Evolutionary conservation across 208 protist genomes (phyloP).

Genomic region (Polymyxa betae): DNA sequence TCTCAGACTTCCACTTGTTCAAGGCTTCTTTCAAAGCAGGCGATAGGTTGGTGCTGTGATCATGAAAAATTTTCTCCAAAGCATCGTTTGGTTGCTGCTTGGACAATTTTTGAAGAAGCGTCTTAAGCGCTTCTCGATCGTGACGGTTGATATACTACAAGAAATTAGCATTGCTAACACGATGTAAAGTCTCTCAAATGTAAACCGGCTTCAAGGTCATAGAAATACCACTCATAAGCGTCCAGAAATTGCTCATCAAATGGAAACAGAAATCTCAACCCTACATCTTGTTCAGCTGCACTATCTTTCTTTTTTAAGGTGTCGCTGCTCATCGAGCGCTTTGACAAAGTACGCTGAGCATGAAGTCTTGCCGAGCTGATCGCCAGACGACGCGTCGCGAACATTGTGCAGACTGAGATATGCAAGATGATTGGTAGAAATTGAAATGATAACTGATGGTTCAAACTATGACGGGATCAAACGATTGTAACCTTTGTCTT

Average conservation of each 20-base stretch:
- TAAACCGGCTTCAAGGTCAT: no score
- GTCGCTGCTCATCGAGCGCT: not conserved
- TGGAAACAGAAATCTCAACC: not conserved
- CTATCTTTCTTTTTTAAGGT: conserved; percentile 40
- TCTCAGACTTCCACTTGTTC: not conserved
- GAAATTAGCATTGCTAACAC: no score
- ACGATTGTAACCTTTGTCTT: no score
- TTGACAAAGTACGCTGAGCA: no score
- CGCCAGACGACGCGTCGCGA: no score
- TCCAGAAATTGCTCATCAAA: not conserved
- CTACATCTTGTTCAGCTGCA: not conserved
- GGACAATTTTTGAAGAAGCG: not conserved
- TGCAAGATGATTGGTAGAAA: no score
- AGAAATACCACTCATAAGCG: no score
- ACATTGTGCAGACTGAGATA: no score
- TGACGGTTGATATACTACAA: not conserved
- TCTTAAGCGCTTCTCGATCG: conserved; percentile 14
- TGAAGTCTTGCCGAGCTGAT: no score
- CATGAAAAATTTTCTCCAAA: not conserved
- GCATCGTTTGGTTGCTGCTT: not conserved
- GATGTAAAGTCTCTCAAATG: no score
- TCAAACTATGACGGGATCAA: no score
- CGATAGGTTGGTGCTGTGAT: conserved; percentile 31
- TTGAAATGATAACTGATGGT: no score
- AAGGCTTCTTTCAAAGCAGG: conserved; percentile 32